Percentiles rank a stretch among this genome's conserved stretches.
phyloP scores from a whole-genome alignment of 345 rosid genomes.

The Citrus maxima region DNA sequence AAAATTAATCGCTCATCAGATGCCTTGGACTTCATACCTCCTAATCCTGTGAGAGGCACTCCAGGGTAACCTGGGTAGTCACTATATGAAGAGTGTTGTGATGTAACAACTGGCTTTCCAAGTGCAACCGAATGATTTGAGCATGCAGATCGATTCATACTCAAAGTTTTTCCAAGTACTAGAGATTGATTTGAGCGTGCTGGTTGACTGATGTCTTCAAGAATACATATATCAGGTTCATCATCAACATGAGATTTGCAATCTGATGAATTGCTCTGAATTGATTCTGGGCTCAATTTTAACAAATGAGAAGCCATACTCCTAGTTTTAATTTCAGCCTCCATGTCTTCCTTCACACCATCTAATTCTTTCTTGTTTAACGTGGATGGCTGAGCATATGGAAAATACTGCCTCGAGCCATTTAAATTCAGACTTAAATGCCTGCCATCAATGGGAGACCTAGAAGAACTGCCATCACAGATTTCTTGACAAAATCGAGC shows the following conservation, averaged over 20 bases:
- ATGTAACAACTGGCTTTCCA: slow-evolving; percentile 15
- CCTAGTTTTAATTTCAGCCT: slow-evolving; percentile 31
- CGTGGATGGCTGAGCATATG: slow-evolving; percentile 26
- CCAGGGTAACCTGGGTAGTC: slow-evolving; percentile 34
- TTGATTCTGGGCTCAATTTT: slow-evolving; percentile 61
- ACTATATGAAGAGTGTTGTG: slow-evolving; percentile 24
- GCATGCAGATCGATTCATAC: not conserved
- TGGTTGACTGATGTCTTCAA: slow-evolving; percentile 71
- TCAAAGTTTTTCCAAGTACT: slow-evolving; percentile 21
- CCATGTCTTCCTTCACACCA: slow-evolving; percentile 34
- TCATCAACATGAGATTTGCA: slow-evolving; percentile 55
- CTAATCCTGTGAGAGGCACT: slow-evolving; percentile 25
- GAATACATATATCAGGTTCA: slow-evolving; percentile 74
- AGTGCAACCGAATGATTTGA: slow-evolving; percentile 15
- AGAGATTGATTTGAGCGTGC: slow-evolving; percentile 32
- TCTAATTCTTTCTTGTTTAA: slow-evolving; percentile 27
- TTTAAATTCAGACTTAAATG: slow-evolving; percentile 34
- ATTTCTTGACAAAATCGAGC: slow-evolving; percentile 26
- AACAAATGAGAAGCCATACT: slow-evolving; percentile 38
- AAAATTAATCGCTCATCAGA: slow-evolving; percentile 53
- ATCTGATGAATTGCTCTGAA: slow-evolving; percentile 60
- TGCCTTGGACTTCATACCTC: slow-evolving; percentile 37
- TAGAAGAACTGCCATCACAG: slow-evolving; percentile 22
- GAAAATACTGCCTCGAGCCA: slow-evolving; percentile 30
- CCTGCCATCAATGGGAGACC: slow-evolving; percentile 11